Percentiles rank a stretch among this genome's conserved stretches.
phyloP scores from a whole-genome alignment of 2,329 filamentous ascomycete genomes.

The Monosporascus cannonballus region DNA sequence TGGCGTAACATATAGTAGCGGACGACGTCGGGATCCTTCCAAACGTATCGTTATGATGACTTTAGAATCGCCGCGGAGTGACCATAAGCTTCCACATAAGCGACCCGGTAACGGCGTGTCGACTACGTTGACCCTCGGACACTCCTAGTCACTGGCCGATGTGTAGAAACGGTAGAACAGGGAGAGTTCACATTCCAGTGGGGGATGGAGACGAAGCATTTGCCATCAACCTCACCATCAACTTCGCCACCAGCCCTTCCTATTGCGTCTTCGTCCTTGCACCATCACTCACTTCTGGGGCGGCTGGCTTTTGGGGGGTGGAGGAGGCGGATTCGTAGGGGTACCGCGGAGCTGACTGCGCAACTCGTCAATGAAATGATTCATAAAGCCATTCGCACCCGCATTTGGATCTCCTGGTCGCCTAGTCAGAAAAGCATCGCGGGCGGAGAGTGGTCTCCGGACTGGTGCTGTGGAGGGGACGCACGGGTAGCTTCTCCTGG shows the following conservation, averaged over 20 bases:
- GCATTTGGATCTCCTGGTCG: constrained; percentile 17
- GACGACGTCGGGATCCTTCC: no score
- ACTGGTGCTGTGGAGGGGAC: constrained; percentile 2
- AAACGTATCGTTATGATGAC: no score
- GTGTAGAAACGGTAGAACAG: no score
- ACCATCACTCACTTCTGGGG: constrained; percentile 16
- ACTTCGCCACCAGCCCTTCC: not conserved
- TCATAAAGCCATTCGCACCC: constrained; percentile 30
- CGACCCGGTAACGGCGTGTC: no score
- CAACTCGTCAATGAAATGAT: constrained; percentile 45
- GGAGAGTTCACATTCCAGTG: no score
- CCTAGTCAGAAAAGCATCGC: constrained; percentile 19
- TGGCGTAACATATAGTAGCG: no score
- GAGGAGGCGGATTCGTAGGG: constrained; percentile 31
- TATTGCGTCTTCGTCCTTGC: not conserved
- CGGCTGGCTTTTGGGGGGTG: constrained; percentile 5
- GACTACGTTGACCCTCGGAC: no score
- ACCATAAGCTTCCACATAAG: no score
- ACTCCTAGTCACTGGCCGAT: no score
- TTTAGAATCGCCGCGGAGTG: no score
- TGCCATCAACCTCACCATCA: not conserved
- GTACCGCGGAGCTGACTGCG: constrained; percentile 43
- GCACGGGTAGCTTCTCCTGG: constrained; percentile 48
- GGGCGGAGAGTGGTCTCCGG: not conserved
- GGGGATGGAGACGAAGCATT: no score